Conservation (phyloP, 2,329 filamentous ascomycete species). For the Ophiocordyceps camponoti-leonardi region DNA sequence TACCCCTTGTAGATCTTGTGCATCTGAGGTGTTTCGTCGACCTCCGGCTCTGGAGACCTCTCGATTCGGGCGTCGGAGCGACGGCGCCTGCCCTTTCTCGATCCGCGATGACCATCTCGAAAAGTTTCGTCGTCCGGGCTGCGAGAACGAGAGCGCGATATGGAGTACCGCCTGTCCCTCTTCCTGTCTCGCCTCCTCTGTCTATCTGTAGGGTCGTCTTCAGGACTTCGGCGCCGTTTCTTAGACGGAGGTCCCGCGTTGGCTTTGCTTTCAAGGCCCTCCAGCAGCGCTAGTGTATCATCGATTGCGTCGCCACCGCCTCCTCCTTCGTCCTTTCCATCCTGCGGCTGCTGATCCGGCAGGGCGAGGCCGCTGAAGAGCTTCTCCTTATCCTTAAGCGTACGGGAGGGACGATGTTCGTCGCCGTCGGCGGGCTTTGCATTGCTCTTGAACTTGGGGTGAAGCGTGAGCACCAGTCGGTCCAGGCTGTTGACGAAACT, state of each 20-base stretch:
- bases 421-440: slow-evolving; percentile 18
- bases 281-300: slow-evolving; percentile 83
- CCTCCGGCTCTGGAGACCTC: slow-evolving; percentile 49
- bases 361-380: slow-evolving; percentile 85
- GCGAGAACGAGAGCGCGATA: slow-evolving; percentile 20
- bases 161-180: slow-evolving; percentile 17
- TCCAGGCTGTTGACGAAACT: slow-evolving; percentile 87
- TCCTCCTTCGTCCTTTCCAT: slow-evolving; percentile 11
- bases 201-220: slow-evolving; percentile 24
- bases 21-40: slow-evolving; percentile 67
- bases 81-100: slow-evolving; percentile 15
- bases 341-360: slow-evolving; percentile 53
- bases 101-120: slow-evolving; percentile 16
- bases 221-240: slow-evolving; percentile 43
- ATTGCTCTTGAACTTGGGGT: slow-evolving; percentile 67
- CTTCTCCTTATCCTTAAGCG: slow-evolving; percentile 56
- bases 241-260: slow-evolving; percentile 29
- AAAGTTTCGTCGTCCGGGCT: slow-evolving; percentile 28
- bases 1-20: slow-evolving; percentile 82
- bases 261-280: slow-evolving; percentile 59
- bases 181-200: background rate
- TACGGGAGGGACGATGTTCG: slow-evolving; percentile 20
- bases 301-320: slow-evolving; percentile 53
- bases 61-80: slow-evolving; percentile 42
- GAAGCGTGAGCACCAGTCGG: slow-evolving; percentile 72